Conservation (phyloP, 805 yeast species). For the Hanseniaspora clermontiae region DNA sequence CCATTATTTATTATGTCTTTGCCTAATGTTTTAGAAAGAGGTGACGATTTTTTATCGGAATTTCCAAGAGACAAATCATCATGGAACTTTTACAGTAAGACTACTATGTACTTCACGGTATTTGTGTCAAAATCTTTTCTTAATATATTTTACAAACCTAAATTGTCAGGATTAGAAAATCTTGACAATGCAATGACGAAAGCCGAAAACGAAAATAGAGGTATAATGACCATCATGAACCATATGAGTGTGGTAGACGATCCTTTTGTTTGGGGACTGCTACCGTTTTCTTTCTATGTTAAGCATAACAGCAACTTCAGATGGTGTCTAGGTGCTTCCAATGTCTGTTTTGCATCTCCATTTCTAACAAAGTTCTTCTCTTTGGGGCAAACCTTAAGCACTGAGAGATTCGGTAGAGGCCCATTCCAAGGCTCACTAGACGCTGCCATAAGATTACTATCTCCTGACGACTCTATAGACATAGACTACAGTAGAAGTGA, state of each 20-base stretch:
- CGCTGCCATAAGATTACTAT: constrained; percentile 66
- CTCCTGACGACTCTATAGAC: constrained; percentile 55
- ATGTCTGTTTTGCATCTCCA: constrained; percentile 62
- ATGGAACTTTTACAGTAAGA: constrained; percentile 60
- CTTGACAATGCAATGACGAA: constrained; percentile 52
- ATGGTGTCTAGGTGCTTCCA: constrained; percentile 92
- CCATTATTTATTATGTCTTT: constrained; percentile 38
- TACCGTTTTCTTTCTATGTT: constrained; percentile 57
- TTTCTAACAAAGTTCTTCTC: constrained; percentile 53
- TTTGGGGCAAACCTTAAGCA: constrained; percentile 76
- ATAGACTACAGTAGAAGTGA: constrained; percentile 31
- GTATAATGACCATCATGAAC: constrained; percentile 77
- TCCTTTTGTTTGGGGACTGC: constrained; percentile 76
- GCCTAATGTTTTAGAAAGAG: constrained; percentile 54
- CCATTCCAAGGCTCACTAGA: constrained; percentile 86
- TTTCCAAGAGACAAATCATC: constrained; percentile 46
- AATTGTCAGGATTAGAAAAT: constrained; percentile 47
- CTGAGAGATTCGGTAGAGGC: constrained; percentile 81
- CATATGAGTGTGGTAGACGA: constrained; percentile 89
- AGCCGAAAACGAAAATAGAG: constrained; percentile 56
- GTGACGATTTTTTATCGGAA: constrained; percentile 53
- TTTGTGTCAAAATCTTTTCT: constrained; percentile 50
- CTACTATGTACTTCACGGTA: constrained; percentile 56
- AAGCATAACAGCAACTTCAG: constrained; percentile 52
- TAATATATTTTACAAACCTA: constrained; percentile 50